Evolutionary conservation across 352 stramenopile genomes (phyloP).

Genomic region (Plasmopara muralis): DNA sequence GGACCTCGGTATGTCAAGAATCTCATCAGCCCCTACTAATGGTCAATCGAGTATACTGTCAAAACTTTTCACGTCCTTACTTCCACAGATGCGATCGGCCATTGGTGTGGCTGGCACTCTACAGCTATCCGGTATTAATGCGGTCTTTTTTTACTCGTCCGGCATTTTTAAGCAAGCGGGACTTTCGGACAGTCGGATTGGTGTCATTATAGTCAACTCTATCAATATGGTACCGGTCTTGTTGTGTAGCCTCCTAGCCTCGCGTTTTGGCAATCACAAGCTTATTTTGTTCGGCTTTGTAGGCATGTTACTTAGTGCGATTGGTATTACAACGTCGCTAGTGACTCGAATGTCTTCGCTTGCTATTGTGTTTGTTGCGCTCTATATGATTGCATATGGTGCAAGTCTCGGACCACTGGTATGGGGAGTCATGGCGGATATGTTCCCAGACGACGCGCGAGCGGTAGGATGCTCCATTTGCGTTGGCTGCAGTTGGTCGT

Average conservation of each 20-base stretch:
- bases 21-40: slow-evolving; percentile 12
- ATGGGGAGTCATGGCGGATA: slow-evolving; percentile 39
- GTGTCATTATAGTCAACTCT: slow-evolving; percentile 41
- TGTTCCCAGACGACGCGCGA: slow-evolving; percentile 49
- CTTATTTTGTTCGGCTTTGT: slow-evolving; percentile 38
- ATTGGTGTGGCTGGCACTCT: slow-evolving; percentile 35
- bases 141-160: slow-evolving; percentile 66
- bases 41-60: slow-evolving; percentile 10
- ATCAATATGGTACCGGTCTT: slow-evolving; percentile 49
- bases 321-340: slow-evolving; percentile 41
- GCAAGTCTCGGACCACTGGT: slow-evolving; percentile 42
- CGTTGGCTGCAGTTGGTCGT: slow-evolving; percentile 42
- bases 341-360: slow-evolving; percentile 22
- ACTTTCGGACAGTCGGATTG: slow-evolving; percentile 42
- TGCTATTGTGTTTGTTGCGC: slow-evolving; percentile 45
- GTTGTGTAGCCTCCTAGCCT: slow-evolving; percentile 23
- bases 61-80: slow-evolving; percentile 15
- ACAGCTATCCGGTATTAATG: slow-evolving; percentile 57
- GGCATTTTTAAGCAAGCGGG: slow-evolving; percentile 48
- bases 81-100: slow-evolving; percentile 34
- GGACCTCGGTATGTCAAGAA: slow-evolving; percentile 7
- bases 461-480: slow-evolving; percentile 5
- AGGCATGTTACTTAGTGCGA: slow-evolving; percentile 43
- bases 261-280: slow-evolving; percentile 33
- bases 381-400: slow-evolving; percentile 42